Conservation (phyloP, 148 eudicot species). For the Fagopyrum esculentum region DNA sequence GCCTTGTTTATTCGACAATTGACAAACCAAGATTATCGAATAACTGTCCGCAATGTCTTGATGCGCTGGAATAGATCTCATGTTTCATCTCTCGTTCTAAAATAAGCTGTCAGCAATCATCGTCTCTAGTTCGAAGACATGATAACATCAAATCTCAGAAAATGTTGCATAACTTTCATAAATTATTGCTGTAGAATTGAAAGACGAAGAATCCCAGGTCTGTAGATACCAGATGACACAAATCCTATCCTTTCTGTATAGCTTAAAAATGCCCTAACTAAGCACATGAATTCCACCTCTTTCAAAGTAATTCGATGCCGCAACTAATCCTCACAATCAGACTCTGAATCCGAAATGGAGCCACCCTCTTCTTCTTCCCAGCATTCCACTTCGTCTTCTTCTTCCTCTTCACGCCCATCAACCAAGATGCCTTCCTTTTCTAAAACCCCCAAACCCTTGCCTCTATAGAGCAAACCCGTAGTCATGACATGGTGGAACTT, state of each 20-base stretch:
- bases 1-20: no score
- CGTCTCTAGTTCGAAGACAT: no score
- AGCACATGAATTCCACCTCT: not conserved
- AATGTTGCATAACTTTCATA: not conserved
- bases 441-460: slow-evolving; percentile 44
- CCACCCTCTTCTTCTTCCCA: slow-evolving; percentile 7
- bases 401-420: slow-evolving; percentile 24
- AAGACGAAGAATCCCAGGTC: not conserved
- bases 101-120: not conserved
- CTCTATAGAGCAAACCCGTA: slow-evolving; percentile 69
- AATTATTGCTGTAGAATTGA: not conserved
- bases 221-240: not conserved
- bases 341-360: not conserved
- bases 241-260: not conserved
- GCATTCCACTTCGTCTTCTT: slow-evolving; percentile 16
- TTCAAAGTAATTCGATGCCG: not conserved
- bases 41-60: no score
- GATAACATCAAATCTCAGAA: not conserved
- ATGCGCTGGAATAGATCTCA: not conserved
- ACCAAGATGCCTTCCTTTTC: slow-evolving; percentile 40
- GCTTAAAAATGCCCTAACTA: not conserved
- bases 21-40: no score
- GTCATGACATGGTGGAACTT: slow-evolving; percentile 85
- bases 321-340: slow-evolving; percentile 7
- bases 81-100: not conserved